Conservation (phyloP, 345 rosid genomes). For the Theobroma cacao region DNA sequence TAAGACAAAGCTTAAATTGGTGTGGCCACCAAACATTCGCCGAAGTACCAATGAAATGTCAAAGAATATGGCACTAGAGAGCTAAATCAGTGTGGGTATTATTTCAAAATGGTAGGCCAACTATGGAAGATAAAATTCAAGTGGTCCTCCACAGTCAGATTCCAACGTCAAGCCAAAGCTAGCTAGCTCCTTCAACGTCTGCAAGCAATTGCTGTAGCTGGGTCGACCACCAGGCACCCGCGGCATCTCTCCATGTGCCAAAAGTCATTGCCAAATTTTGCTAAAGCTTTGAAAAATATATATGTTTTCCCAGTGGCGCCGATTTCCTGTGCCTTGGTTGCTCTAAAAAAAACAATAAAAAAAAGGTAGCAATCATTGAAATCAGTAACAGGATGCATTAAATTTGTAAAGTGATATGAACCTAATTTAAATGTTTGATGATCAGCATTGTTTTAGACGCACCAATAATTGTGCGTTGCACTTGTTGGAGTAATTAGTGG, state of each 20-base stretch:
- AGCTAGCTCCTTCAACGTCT: neutral
- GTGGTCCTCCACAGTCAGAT: neutral
- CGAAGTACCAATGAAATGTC: neutral
- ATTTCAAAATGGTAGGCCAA: conserved; percentile 7
- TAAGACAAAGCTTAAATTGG: neutral
- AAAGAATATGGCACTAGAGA: neutral
- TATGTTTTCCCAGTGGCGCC: neutral
- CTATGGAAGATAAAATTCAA: neutral
- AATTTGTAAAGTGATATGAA: neutral
- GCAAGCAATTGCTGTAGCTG: neutral
- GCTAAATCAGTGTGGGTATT: neutral
- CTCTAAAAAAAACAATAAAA: neutral
- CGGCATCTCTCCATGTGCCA: conserved; percentile 1
- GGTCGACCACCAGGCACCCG: neutral
- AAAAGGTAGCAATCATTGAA: neutral
- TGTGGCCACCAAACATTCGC: neutral
- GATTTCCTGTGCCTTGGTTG: neutral
- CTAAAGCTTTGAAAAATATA: neutral
- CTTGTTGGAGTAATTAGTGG: neutral
- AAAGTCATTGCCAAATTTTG: neutral
- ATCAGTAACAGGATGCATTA: neutral
- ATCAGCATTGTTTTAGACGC: neutral
- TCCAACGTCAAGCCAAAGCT: conserved; percentile 3
- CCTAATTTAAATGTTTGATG: neutral
- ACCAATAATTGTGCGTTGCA: neutral